A percentile compares a stretch with the other conserved stretches of the same genome.
Evolutionary conservation across 768 basidiomycete species (phyloP).

Genomic region (Tylopilus cervinicoccineus): DNA sequence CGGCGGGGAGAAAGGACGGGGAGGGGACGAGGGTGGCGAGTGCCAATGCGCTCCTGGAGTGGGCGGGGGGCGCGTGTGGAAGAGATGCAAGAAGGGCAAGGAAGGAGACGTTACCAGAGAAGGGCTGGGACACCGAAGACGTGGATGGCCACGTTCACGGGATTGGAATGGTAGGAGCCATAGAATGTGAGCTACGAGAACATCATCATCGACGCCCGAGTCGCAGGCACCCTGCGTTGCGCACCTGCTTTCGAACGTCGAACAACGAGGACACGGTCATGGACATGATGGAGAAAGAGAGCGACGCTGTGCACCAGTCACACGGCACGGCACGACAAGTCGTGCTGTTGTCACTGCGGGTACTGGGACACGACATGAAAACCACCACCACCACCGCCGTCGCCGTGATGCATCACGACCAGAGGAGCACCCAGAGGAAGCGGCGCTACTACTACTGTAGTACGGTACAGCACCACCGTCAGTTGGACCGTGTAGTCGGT

Average conservation of each 20-base stretch:
- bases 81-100: conserved; percentile 10
- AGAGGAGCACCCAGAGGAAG: no score
- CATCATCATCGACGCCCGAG: conserved; percentile 9
- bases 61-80: conserved; percentile 6
- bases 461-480: no score
- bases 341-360: no score
- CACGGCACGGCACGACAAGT: no score
- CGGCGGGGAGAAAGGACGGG: conserved; percentile 50
- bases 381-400: no score
- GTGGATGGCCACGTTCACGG: conserved; percentile 81
- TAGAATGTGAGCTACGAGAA: conserved; percentile 78
- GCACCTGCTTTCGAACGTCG: conserved; percentile 69
- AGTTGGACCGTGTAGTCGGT: not conserved
- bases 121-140: conserved; percentile 80
- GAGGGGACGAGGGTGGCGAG: conserved; percentile 47
- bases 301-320: no score
- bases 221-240: conserved; percentile 4
- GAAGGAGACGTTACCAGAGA: conserved; percentile 54
- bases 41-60: conserved; percentile 57
- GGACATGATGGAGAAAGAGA: conserved; percentile 25
- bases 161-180: conserved; percentile 86
- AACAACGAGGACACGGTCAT: conserved; percentile 45
- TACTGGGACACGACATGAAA: no score
- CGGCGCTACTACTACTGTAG: no score
- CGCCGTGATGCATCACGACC: no score